Base-by-base conservation (phyloP, 108 stramenopile species). In the Cyclostephanos invisitatus region DNA sequence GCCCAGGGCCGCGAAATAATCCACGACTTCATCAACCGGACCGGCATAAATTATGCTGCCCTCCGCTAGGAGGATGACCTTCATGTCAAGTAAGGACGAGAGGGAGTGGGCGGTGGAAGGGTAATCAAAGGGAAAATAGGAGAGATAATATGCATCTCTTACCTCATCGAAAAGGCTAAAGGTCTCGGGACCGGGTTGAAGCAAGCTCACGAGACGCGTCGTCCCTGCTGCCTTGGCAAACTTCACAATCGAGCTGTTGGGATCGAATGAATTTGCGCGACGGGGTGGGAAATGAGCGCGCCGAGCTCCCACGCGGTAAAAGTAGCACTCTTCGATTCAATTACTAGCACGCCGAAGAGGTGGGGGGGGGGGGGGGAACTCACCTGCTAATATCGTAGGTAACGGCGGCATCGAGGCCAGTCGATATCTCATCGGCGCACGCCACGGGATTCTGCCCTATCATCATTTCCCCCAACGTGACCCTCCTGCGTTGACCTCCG, bases 171-270 rank as follows among this genome's bases (percentile, higher is more conserved):
- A 97, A 49, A 96, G 79, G 37, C 86, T 86, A 57, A 96, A 93
- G 15, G 92, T 93, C 67, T 98, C 96, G 8, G 94, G 96, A n/a
- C 92, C 86, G 21, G 97, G 95, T 72, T 98, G 97, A 3, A 96
- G 75, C 36, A 98, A 85, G n/a, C 91, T 85, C 10, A 96, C 82
- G 9, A 97, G 82, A 22, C 87, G 77, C 4, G 88, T 90, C 54
- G 67, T 75, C 40, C 65, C 54, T 21, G 86, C 74, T 21, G 47
- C 71, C 14, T 82, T 81, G 15, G 86, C 61, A 27, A 80, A 84
- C n/a, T 64, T 57, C 17, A 67, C 55, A 56, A 87, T 81, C 56
- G 80, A 70, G 24, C 66, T 60, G 70, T 56, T 47, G 51, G 51
- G 28, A 72, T 75, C 38, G 85, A 42, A 71, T 62, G 21, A 73